Evolutionary conservation across 1,284 basidiomycete genomes (phyloP).

Genomic region (Leccinum colubrinum): DNA sequence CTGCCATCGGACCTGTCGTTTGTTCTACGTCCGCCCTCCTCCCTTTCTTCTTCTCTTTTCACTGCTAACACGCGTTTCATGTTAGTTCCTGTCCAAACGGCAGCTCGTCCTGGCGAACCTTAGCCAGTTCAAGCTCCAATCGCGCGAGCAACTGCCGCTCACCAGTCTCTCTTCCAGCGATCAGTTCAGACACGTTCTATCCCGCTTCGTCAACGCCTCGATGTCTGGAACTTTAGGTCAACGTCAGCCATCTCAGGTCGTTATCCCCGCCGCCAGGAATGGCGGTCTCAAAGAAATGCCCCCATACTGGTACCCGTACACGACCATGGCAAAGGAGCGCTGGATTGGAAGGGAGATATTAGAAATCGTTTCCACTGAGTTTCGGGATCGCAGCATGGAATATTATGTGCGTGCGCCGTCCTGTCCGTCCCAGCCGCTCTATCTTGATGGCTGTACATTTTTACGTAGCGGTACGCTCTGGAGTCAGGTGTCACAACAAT

Average conservation of each 20-base stretch:
- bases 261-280: constrained; percentile 13
- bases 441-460: neutral
- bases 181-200: constrained; percentile 54
- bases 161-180: constrained; percentile 45
- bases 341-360: constrained; percentile 86
- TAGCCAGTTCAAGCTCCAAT: constrained; percentile 25
- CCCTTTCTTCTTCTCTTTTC: neutral
- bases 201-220: constrained; percentile 47
- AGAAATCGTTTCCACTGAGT: constrained; percentile 88
- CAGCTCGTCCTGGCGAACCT: constrained; percentile 34
- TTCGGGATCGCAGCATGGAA: constrained; percentile 86
- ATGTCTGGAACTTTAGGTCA: constrained; percentile 37
- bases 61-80: neutral
- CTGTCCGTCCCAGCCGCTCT: neutral
- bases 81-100: constrained; percentile 26
- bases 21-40: constrained; percentile 21
- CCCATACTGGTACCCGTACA: constrained; percentile 83
- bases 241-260: constrained; percentile 19
- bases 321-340: constrained; percentile 89
- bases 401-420: constrained; percentile 73
- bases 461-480: constrained; percentile 76
- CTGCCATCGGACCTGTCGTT: constrained; percentile 26
- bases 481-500: constrained; percentile 95
- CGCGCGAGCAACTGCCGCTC: constrained; percentile 41
- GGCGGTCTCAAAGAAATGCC: constrained; percentile 66